Evolutionary conservation across 371 early-diverging fungal genomes (phyloP), one percentile per base, ranked within the genome.

Genomic region (Funneliformis caledonium): DNA sequence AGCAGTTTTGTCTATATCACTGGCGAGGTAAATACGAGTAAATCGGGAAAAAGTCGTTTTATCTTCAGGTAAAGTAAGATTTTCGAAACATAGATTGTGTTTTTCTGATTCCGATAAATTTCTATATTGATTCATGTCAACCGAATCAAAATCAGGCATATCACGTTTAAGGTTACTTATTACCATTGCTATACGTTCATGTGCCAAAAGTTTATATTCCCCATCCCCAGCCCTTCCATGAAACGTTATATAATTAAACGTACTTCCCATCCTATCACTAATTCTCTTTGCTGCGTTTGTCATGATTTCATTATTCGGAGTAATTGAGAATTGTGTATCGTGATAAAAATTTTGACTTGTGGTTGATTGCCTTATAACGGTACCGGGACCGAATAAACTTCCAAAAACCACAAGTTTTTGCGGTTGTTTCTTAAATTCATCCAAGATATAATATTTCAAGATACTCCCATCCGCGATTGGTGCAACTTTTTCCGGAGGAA

Each of bases 251-350:
- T 84, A 90, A 5, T 81, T 72, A 12, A 82, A 85, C 16, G 82
- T 83, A 5, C 90, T 89, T 45, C 90, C 89, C 2, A 90, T 81
- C 19, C 52, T 48, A 0, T 82, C 47, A 6, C 86, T 69, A 22
- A 80, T 61, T 22, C 14, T 56, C 16, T 70, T 42, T 42, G 19
- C 61, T 4, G 60, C 59, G 16, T 47, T 47, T 31, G 26, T 9
- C n/a, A 80, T 22, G 7, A 60, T 45, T 26, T 72, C 62, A 80
- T 80, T 50, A 26, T 73, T 73, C 16, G 52, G 52, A 10, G 16
- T 8, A 9, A 73, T 16, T 22, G 56, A 56, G 4, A 16, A 6
- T 56, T n/a, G 56, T 12, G 26, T 64, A 4, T 10, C 16, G 8
- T 64, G 3, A 31, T 26, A 64, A 33, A 64, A 64, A 7, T 9